Base-by-base conservation (phyloP, 805 yeast genomes). In the Lipomyces spencermartinsiae region DNA sequence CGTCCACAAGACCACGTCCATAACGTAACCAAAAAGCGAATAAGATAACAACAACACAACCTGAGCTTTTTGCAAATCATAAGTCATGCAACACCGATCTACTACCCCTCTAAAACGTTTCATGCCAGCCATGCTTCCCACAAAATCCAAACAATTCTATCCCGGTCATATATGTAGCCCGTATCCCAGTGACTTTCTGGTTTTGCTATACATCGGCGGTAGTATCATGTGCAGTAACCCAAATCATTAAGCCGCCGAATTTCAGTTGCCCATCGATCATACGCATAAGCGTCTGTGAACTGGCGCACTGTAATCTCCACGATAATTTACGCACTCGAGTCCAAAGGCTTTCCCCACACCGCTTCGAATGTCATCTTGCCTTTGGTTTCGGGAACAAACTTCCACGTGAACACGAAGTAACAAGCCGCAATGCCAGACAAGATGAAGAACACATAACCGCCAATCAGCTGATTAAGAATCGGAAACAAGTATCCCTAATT, bases 371-470 rank as follows among this genome's bases (percentile, higher is more conserved):
- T 80, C 7, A 75, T 73, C 69, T 83, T 83, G 1, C 93, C 93
- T 73, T 85, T 90, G 0, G 97, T 91, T 76, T 92, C 97, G 1
- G 97, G 97, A 7, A 92, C 81, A 57, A 76, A 76, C 3, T 63
- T 74, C 61, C 77, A 74, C 31, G 88, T 81, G 74, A 88, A 88
- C 12, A 78, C 66, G 37, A 81, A 82, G 72, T 89, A 86, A 72
- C 86, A 83, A 2, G 78, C 64, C 0, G 93, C 87, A 78, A 73
- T 63, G 4, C 67, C 68, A 35, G 80, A 69, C 67, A 95, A 93
- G 9, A 91, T 76, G 65, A 87, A 81, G 80, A 91, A 95, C 35
- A 90, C 92, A 59, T 85, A 86, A 0, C 97, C 93, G 9, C 97
- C 97, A 53, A 93, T 77, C 65, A 78, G 70, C 14, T 80, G 78